Percentiles rank a stretch among this genome's conserved stretches.
Conservation (phyloP, 116 monocot genomes). For the Phalaenopsis hybrid region DNA sequence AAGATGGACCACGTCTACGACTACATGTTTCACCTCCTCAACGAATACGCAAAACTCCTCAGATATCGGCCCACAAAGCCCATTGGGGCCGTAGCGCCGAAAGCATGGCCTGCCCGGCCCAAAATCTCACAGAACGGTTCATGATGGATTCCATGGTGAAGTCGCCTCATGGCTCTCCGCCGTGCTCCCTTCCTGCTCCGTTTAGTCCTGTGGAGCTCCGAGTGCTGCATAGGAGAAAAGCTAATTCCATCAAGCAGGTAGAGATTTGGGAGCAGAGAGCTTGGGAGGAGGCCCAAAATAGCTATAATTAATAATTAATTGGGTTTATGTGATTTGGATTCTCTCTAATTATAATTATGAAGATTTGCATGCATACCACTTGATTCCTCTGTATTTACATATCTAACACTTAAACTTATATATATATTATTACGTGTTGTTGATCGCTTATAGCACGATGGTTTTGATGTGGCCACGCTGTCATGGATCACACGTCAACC, state of each 20-base stretch:
- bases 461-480: too few species aligned
- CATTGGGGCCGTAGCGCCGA: slow-evolving; percentile 15
- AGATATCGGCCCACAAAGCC: slow-evolving; percentile 22
- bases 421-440: too few species aligned
- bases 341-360: too few species aligned
- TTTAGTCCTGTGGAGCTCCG: slow-evolving; percentile 28
- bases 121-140: slow-evolving; percentile 16
- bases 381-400: too few species aligned
- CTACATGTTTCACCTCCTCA: slow-evolving; percentile 53
- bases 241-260: slow-evolving; percentile 33
- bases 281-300: neutral
- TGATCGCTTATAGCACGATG: too few species aligned
- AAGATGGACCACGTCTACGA: slow-evolving; percentile 39
- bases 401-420: too few species aligned
- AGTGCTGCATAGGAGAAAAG: slow-evolving; percentile 24
- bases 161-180: slow-evolving; percentile 1
- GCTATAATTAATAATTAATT: neutral
- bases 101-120: slow-evolving; percentile 19
- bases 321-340: too few species aligned
- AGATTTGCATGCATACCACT: too few species aligned
- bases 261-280: slow-evolving; percentile 42
- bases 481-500: too few species aligned
- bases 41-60: slow-evolving; percentile 39
- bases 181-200: slow-evolving; percentile 50
- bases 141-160: slow-evolving; percentile 42